Conservation (phyloP, 345 rosid species). For the Angophora floribunda region DNA sequence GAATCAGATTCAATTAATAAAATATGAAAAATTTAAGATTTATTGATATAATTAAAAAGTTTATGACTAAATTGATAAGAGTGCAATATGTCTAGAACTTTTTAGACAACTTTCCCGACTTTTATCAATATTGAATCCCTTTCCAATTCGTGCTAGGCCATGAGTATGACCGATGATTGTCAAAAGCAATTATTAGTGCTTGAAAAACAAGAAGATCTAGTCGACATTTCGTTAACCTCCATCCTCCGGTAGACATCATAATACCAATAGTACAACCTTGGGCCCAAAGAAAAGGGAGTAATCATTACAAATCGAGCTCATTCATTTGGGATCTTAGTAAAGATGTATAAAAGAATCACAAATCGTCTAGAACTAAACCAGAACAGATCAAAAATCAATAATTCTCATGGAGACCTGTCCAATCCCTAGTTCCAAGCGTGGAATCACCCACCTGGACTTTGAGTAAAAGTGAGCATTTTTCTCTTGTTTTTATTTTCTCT, state of each 20-base stretch:
- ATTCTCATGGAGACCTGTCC: no score
- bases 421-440: no score
- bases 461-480: neutral
- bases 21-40: no score
- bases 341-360: no score
- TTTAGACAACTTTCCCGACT: fast-evolving
- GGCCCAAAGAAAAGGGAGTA: neutral
- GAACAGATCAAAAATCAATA: no score
- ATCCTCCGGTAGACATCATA: neutral
- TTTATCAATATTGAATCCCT: fast-evolving
- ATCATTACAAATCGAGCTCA: neutral
- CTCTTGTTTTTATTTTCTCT: no score
- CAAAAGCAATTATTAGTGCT: neutral
- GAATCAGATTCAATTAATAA: no score
- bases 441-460: no score
- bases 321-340: neutral
- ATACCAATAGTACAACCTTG: neutral
- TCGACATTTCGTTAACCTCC: neutral
- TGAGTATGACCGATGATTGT: neutral
- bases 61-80: fast-evolving
- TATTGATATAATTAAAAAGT: fast-evolving
- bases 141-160: neutral
- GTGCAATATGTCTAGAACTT: no score
- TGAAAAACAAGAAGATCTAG: neutral
- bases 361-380: no score